These are phyloP conservation scores for Candida nemodendra DNA, from an alignment of 805 yeast genomes.

Conservation along the genomic window DNA sequence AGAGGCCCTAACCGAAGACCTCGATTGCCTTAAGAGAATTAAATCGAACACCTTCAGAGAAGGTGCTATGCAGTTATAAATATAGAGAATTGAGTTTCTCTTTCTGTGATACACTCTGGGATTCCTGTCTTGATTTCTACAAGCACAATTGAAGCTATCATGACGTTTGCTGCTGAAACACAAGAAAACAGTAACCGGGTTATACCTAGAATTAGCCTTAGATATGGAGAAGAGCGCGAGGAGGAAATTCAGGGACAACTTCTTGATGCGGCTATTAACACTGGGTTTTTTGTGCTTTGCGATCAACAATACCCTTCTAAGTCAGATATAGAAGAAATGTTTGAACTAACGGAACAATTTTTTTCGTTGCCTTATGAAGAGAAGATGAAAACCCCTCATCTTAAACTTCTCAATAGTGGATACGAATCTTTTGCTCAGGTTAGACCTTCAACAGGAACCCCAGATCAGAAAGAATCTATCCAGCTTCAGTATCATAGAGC, in stretches of 20 bases:
- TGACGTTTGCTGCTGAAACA: constrained; percentile 4
- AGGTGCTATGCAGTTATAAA: too few species aligned
- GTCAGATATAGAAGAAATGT: constrained; percentile 30
- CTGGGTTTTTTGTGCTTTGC: constrained; percentile 34
- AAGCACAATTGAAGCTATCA: too few species aligned
- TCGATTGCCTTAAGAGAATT: too few species aligned
- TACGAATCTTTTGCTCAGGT: constrained; percentile 34
- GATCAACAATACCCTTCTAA: constrained; percentile 34
- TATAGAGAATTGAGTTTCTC: too few species aligned
- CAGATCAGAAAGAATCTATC: constrained; percentile 33
- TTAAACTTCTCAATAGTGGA: constrained; percentile 34
- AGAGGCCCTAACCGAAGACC: too few species aligned
- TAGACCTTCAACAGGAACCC: constrained; percentile 36
- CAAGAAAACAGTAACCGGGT: constrained; percentile 18
- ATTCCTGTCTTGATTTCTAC: too few species aligned
- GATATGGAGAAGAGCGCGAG: constrained; percentile 24
- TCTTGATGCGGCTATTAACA: constrained; percentile 28
- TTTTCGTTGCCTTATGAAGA: constrained; percentile 25
- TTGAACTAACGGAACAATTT: constrained; percentile 23
- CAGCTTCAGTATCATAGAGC: constrained; percentile 33
- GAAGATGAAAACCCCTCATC: constrained; percentile 32
- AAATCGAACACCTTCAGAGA: too few species aligned
- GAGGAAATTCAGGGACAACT: constrained; percentile 33
- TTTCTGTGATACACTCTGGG: too few species aligned
- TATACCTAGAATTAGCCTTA: constrained; percentile 32